Conservation (phyloP, 78 protist genomes). For the Dictyostelium intermedium region DNA sequence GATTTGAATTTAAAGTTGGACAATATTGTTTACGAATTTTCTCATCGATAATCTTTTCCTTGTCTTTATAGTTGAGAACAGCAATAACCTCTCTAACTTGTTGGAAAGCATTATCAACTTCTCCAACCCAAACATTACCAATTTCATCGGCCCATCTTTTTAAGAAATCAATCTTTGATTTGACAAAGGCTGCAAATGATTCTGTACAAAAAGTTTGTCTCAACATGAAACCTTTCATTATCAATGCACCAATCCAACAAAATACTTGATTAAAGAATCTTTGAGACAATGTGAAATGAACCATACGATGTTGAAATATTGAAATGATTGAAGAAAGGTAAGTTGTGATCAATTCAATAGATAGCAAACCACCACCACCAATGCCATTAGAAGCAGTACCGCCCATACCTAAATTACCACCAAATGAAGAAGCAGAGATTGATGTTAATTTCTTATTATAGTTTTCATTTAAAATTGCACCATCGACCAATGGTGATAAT, state of each 20-base stretch:
- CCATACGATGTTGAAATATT: constrained; percentile 47
- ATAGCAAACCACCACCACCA: not conserved
- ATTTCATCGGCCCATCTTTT: constrained; percentile 23
- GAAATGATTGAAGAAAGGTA: constrained; percentile 13
- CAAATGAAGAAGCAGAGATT: not conserved
- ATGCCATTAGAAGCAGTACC: not conserved
- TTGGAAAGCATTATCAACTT: not conserved
- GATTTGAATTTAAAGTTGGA: constrained; percentile 38
- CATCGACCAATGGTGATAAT: constrained; percentile 18
- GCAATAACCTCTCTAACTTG: constrained; percentile 47
- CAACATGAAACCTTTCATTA: constrained; percentile 47
- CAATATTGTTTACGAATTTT: constrained; percentile 41
- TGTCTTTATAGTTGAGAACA: constrained; percentile 27
- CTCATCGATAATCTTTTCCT: constrained; percentile 51
- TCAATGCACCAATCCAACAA: constrained; percentile 21
- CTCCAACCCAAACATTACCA: constrained; percentile 68
- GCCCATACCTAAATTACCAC: not conserved
- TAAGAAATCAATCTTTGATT: constrained; percentile 22
- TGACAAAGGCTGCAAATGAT: constrained; percentile 15
- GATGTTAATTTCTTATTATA: constrained; percentile 28
- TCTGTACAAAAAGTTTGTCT: constrained; percentile 47
- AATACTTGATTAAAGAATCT: constrained; percentile 66
- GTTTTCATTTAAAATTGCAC: constrained; percentile 59
- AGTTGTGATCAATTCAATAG: not conserved
- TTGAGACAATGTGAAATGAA: constrained; percentile 67